Base-by-base conservation (phyloP, 352 stramenopile species). In the Phytophthora cajani region DNA sequence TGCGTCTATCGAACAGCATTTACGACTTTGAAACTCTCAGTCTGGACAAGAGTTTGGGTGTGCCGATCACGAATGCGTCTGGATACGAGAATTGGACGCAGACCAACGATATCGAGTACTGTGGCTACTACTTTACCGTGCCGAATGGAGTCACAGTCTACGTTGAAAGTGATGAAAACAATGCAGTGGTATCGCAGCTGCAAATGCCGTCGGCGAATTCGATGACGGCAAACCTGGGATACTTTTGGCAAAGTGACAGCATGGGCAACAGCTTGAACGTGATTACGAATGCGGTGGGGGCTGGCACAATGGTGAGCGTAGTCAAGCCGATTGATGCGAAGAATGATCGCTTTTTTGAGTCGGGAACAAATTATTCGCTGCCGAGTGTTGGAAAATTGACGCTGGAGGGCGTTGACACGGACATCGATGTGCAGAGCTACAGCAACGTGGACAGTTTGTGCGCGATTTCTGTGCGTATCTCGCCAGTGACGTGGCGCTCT, bases 81-180 rank as follows among this genome's bases (percentile, higher is more conserved):
- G 72, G 74, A 52, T 80, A 88, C 58, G 69, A 86, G 32, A 86
- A 89, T 67, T 89, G 80, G 84, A 82, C 71, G 14, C 23, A 72
- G 51, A 63, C 38, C 19, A 72, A 27, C 19, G 44, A 71, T n/a
- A 71, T 84, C 11, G 19, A 79, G 46, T 93, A 92, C 47, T 94
- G 87, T 21, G 87, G 87, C 7, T 94, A 91, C 61, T 92, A 87
- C 57, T 93, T 94, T 23, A 75, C 56, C 9, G 77, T 90, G 0
- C 87, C 87, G 9, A 58, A 80, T 8, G 78, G 75, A 16, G 59
- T 74, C 12, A 90, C 73, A 2, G 62, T 93, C 4, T 87, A 89
- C 62, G 70, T 89, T 5, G 63, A 79, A 12, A 82, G 73, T 40
- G 66, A 77, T 11, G 59, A 81, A 4, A 30, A 67, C 8, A 51